Evolutionary conservation across 1,284 basidiomycete species (phyloP).

Genomic region (Ustanciosporium gigantosporum): DNA sequence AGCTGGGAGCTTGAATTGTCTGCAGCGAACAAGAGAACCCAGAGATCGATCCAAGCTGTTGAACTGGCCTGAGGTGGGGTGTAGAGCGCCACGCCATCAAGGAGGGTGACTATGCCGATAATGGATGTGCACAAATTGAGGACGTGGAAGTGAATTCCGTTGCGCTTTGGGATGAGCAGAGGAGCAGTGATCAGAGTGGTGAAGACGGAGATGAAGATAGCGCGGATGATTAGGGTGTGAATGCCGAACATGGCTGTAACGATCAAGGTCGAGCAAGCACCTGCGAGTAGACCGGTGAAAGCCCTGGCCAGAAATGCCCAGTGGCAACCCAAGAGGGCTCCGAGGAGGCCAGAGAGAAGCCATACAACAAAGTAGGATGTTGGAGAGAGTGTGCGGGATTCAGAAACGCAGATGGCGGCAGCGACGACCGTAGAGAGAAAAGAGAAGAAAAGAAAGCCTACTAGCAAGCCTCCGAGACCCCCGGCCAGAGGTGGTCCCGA

Average conservation of each 20-base stretch:
- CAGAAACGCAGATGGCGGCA: conserved; percentile 22
- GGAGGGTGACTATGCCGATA: conserved; percentile 43
- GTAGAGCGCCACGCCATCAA: conserved; percentile 49
- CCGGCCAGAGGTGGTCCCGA: conserved; percentile 31
- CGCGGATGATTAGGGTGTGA: conserved; percentile 45
- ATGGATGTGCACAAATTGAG: conserved; percentile 49
- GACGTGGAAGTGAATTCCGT: conserved; percentile 34
- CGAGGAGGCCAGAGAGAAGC: conserved; percentile 45
- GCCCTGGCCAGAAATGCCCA: conserved; percentile 25
- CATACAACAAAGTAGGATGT: conserved; percentile 39
- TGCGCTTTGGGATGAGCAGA: conserved; percentile 28
- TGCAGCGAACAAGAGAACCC: conserved; percentile 41
- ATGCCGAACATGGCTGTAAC: conserved; percentile 53
- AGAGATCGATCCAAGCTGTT: conserved; percentile 47
- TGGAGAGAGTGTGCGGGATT: conserved; percentile 14
- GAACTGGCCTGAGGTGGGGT: conserved; percentile 36
- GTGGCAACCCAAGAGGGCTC: conserved; percentile 37
- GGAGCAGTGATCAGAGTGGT: conserved; percentile 41
- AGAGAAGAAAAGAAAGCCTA: conserved; percentile 48
- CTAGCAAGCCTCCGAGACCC: conserved; percentile 40
- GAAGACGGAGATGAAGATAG: conserved; percentile 37
- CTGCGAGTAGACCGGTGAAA: conserved; percentile 35
- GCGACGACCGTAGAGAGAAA: conserved; percentile 36
- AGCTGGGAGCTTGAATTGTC: conserved; percentile 17
- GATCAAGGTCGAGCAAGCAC: conserved; percentile 34